Conservation (phyloP, 495 filamentous ascomycete genomes). For the Parathielavia appendiculata region DNA sequence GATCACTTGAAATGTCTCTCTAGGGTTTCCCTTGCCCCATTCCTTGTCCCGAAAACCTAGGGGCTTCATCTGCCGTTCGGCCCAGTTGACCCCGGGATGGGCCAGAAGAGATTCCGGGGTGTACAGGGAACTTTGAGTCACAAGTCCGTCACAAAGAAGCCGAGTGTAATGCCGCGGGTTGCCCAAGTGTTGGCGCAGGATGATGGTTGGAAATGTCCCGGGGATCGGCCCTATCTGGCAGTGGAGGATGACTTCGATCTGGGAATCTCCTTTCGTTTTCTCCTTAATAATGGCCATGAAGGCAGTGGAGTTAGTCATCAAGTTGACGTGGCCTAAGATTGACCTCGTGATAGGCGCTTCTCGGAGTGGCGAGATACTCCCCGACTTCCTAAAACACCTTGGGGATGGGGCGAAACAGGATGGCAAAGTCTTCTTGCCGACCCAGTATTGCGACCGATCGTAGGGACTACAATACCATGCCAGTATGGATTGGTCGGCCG, state of each 20-base stretch:
- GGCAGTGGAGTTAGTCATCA: neutral
- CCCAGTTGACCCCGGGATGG: neutral
- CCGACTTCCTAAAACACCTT: neutral
- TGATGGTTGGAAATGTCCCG: neutral
- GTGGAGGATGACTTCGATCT: neutral
- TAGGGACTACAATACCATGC: constrained; percentile 1
- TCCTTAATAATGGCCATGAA: neutral
- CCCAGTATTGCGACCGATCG: neutral
- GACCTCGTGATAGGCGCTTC: neutral
- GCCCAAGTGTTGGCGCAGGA: neutral
- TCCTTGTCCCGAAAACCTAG: too few relatives aligned
- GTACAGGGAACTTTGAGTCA: neutral
- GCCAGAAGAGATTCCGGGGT: neutral
- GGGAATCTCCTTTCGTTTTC: neutral
- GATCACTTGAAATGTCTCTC: too few relatives aligned
- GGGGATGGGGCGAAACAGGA: neutral
- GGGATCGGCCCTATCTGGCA: neutral
- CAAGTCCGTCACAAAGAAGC: neutral
- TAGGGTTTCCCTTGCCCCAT: too few relatives aligned
- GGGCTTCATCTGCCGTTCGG: too few relatives aligned
- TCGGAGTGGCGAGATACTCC: neutral
- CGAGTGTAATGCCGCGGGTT: neutral
- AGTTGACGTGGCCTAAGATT: neutral
- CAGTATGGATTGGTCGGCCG: neutral
- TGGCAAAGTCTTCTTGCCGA: neutral